These are phyloP conservation scores for Astathelohania contejeani DNA, from an alignment of 371 early-diverging fungal species.

Conservation along the genomic window DNA sequence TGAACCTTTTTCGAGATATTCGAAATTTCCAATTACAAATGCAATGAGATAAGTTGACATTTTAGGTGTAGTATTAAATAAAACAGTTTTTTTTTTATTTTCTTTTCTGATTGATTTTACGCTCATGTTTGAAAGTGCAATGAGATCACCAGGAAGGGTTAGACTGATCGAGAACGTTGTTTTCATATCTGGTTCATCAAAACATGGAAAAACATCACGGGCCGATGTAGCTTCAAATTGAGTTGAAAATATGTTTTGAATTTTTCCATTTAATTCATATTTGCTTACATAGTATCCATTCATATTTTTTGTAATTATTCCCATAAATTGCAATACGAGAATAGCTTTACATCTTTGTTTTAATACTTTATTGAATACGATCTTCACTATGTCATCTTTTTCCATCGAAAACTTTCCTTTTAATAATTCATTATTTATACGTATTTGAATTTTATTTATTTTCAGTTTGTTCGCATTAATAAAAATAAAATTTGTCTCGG, in stretches of 20 bases:
- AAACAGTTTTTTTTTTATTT: constrained; percentile 12
- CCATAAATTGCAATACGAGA: too few relatives aligned
- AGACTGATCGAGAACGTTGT: constrained; percentile 71
- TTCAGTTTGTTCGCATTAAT: too few relatives aligned
- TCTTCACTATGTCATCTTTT: too few relatives aligned
- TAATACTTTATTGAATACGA: too few relatives aligned
- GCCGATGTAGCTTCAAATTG: constrained; percentile 78
- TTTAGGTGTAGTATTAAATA: constrained; percentile 62
- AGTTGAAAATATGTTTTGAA: constrained; percentile 55
- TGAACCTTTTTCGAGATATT: constrained; percentile 61
- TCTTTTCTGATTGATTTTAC: constrained; percentile 55
- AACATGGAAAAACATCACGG: constrained; percentile 73
- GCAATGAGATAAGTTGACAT: constrained; percentile 81
- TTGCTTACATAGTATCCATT: too few relatives aligned
- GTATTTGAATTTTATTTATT: too few relatives aligned
- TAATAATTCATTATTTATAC: too few relatives aligned
- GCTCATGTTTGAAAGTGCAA: constrained; percentile 70
- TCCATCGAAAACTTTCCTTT: too few relatives aligned
- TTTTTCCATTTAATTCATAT: too few relatives aligned
- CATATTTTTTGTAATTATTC: too few relatives aligned
- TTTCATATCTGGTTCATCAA: constrained; percentile 69
- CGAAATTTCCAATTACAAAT: constrained; percentile 68
- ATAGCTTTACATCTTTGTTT: too few relatives aligned
- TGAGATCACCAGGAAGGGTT: constrained; percentile 56
- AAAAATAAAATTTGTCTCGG: too few relatives aligned